These are phyloP conservation scores for barley (Hordeum vulgare) DNA, from an alignment of 176 grass and related monocot species.

Conservation along the genomic window DNA sequence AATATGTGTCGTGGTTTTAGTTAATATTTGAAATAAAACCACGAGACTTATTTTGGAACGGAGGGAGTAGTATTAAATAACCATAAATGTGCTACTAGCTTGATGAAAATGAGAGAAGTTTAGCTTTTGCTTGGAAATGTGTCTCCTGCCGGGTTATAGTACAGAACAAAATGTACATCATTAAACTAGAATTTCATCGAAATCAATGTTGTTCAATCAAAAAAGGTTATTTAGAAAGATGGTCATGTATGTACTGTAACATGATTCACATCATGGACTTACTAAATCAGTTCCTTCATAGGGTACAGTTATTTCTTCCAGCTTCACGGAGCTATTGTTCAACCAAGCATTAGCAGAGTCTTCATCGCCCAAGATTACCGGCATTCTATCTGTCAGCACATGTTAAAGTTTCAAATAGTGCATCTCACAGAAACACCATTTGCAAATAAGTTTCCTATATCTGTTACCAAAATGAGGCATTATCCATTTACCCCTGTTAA, in stretches of 20 bases:
- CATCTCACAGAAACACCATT: background rate
- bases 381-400: constrained; percentile 72
- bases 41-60: too few relatives aligned
- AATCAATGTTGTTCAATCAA: background rate
- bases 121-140: background rate
- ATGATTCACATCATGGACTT: constrained; percentile 25
- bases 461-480: background rate
- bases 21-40: too few relatives aligned
- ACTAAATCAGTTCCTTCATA: constrained; percentile 81
- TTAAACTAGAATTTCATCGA: background rate
- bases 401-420: background rate
- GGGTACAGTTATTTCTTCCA: constrained; percentile 76
- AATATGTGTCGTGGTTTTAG: too few relatives aligned
- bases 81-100: too few relatives aligned
- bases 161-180: background rate
- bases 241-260: background rate
- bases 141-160: background rate
- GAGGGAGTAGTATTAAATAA: too few relatives aligned
- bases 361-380: constrained; percentile 63
- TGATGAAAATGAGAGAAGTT: too few relatives aligned
- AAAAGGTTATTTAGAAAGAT: background rate
- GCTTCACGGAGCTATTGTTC: constrained; percentile 40
- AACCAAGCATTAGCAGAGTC: constrained; percentile 58
- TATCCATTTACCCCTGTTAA: background rate
- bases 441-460: background rate